Conservation (phyloP, 768 basidiomycete species). For the Psilocybe azurescens region DNA sequence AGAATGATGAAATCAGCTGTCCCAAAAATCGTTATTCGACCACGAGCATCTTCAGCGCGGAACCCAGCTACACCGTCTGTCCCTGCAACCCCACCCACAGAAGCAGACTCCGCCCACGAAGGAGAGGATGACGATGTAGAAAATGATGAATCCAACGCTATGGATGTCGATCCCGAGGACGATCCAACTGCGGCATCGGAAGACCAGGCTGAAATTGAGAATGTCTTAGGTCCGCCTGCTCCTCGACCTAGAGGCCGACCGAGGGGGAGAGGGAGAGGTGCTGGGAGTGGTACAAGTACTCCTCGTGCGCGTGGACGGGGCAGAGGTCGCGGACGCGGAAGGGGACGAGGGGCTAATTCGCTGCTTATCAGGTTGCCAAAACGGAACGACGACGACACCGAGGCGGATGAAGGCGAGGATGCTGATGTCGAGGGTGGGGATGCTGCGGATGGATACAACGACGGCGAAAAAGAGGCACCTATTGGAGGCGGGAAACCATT, state of each 20-base stretch:
- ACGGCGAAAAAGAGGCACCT: slow-evolving; percentile 48
- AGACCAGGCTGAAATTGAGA: slow-evolving; percentile 36
- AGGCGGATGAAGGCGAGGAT: slow-evolving; percentile 25
- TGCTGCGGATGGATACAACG: slow-evolving; percentile 44
- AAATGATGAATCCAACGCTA: slow-evolving; percentile 34
- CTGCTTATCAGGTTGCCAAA: slow-evolving; percentile 32
- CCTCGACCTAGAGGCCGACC: slow-evolving; percentile 47
- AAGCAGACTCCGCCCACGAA: slow-evolving; percentile 31
- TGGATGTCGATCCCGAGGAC: slow-evolving; percentile 45
- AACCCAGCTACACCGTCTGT: slow-evolving; percentile 26
- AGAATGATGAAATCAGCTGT: slow-evolving; percentile 24
- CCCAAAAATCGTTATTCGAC: slow-evolving; percentile 58
- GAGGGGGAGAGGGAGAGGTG: slow-evolving; percentile 36
- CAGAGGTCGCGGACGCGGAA: slow-evolving; percentile 44
- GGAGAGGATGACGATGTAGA: slow-evolving; percentile 35
- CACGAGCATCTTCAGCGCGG: slow-evolving; percentile 35
- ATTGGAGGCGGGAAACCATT: slow-evolving; percentile 70
- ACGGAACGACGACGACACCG: slow-evolving; percentile 39
- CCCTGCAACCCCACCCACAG: slow-evolving; percentile 24
- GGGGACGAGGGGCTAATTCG: slow-evolving; percentile 38
- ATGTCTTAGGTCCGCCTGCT: slow-evolving; percentile 34
- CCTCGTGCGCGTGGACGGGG: slow-evolving; percentile 33
- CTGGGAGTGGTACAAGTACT: slow-evolving; percentile 22
- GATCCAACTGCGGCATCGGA: slow-evolving; percentile 37
- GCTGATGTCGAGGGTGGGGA: slow-evolving; percentile 27